Evolutionary conservation across 306 rosid species (phyloP).

Genomic region (Corylus avellana): DNA sequence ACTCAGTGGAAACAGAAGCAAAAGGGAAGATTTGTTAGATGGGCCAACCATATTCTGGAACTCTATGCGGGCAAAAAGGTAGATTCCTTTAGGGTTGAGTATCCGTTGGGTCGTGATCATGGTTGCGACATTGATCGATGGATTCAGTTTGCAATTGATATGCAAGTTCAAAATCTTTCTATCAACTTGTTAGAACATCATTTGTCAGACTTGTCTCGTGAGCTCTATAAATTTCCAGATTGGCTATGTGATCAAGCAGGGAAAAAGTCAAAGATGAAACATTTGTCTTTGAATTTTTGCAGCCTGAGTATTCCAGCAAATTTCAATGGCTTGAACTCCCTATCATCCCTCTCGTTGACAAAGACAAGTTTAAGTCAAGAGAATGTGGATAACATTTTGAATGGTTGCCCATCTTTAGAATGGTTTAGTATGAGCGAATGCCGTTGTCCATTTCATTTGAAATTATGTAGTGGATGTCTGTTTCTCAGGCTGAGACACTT

Average conservation of each 20-base stretch:
- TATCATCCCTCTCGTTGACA: not conserved
- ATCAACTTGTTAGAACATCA: not conserved
- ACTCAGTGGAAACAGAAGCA: not conserved
- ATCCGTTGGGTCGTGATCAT: not conserved
- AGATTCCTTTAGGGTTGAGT: not conserved
- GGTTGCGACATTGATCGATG: not conserved
- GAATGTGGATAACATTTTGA: not conserved
- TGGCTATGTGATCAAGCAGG: not conserved
- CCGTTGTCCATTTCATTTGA: not conserved
- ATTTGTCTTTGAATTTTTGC: no score
- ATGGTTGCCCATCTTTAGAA: not conserved
- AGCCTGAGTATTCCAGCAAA: not conserved
- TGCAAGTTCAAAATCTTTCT: not conserved
- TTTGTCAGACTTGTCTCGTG: not conserved
- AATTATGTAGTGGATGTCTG: not conserved
- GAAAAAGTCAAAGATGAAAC: not conserved
- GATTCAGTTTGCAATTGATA: not conserved
- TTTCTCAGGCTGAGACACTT: not conserved
- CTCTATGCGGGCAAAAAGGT: not conserved
- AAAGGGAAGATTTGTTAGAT: not conserved
- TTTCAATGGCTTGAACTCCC: not conserved
- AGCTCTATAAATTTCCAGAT: not conserved
- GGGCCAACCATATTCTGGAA: not conserved
- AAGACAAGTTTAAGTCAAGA: not conserved
- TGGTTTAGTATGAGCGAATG: not conserved